A percentile compares a stretch with the other conserved stretches of the same genome.
These are phyloP conservation scores for Solanum chmielewskii DNA, from an alignment of 257 asterid species.

Conservation along the genomic window DNA sequence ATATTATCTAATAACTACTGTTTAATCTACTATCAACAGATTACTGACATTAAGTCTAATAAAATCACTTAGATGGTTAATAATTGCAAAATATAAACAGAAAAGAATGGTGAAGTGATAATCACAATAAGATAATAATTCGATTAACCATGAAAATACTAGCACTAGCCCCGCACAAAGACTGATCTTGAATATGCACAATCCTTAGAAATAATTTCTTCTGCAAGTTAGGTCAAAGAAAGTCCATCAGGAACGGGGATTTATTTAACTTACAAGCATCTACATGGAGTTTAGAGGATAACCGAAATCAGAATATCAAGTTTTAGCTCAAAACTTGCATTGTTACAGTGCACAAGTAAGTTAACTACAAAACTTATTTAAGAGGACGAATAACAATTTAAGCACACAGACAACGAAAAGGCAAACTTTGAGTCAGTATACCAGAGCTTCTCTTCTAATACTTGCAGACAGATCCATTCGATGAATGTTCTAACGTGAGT, in stretches of 20 bases:
- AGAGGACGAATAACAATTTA: not conserved
- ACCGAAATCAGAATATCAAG: not conserved
- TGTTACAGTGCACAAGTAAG: not conserved
- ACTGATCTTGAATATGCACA: not conserved
- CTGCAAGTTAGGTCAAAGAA: not conserved
- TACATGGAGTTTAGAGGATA: not conserved
- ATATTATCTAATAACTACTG: not conserved
- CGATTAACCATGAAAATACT: not conserved
- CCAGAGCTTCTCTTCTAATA: not conserved
- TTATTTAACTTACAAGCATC: not conserved
- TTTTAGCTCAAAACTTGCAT: not conserved
- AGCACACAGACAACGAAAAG: not conserved
- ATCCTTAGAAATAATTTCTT: not conserved
- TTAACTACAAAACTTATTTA: not conserved
- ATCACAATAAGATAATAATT: not conserved
- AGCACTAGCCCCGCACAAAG: not conserved
- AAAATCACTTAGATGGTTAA: not conserved
- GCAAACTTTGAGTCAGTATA: not conserved
- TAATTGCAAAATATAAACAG: not conserved
- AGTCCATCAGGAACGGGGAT: not conserved
- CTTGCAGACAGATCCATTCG: not conserved
- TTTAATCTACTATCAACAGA: not conserved
- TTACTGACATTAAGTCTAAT: not conserved
- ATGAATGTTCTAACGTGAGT: not conserved
- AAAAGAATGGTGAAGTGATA: not conserved